phyloP scores from a whole-genome alignment of 208 protist species.

The Wallacemonas collosoma region DNA sequence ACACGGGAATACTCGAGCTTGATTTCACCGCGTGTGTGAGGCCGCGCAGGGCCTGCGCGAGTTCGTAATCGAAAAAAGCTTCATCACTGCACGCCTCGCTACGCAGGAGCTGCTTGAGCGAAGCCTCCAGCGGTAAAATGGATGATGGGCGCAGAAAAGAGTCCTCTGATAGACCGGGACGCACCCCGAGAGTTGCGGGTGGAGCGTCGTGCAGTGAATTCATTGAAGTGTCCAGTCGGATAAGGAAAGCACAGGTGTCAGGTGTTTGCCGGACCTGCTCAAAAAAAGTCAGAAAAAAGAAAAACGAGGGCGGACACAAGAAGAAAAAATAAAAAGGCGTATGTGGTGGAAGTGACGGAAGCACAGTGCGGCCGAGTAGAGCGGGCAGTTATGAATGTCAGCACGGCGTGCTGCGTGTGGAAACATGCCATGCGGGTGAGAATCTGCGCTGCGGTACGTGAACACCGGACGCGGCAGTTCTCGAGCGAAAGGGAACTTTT shows the following conservation, averaged over 20 bases:
- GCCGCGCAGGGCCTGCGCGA: conserved; percentile 70
- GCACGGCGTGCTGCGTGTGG: no score
- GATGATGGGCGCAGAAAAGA: conserved; percentile 9
- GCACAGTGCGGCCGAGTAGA: no score
- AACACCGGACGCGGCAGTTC: no score
- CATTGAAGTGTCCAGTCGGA: background rate
- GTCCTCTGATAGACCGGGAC: background rate
- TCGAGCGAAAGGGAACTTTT: no score
- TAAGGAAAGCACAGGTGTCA: no score
- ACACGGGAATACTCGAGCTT: background rate
- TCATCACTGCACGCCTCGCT: conserved; percentile 55
- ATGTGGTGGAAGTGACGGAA: background rate
- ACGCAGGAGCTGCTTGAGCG: conserved; percentile 61
- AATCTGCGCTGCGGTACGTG: no score
- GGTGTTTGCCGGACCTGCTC: no score
- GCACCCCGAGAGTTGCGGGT: no score
- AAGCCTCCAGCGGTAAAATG: conserved; percentile 48
- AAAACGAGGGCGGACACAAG: conserved; percentile 9
- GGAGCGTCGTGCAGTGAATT: background rate
- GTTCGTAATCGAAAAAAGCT: conserved; percentile 66
- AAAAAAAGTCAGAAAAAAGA: background rate
- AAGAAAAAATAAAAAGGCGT: conserved; percentile 12
- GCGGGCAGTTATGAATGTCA: no score
- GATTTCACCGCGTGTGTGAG: conserved; percentile 51
- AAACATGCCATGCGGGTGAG: no score